These are phyloP conservation scores for Saccharomyces paradoxus DNA, from an alignment of 805 yeast species.

Conservation along the genomic window DNA sequence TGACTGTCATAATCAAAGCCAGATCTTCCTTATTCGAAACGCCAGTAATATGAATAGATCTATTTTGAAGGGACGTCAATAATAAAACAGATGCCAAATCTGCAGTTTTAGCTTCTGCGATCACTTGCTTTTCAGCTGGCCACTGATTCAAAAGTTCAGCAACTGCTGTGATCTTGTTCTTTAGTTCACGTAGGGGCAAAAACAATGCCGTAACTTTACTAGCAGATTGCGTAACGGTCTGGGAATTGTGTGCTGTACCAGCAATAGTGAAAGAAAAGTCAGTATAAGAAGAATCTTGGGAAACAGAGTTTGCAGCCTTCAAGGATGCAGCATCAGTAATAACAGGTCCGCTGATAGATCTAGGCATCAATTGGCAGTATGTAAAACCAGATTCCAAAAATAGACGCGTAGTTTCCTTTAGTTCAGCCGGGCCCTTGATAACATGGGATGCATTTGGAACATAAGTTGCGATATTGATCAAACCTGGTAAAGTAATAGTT, in stretches of 20 bases:
- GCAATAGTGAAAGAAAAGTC: constrained; percentile 80
- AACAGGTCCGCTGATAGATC: constrained; percentile 49
- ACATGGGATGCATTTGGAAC: constrained; percentile 55
- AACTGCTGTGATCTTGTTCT: constrained; percentile 65
- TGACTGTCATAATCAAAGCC: constrained; percentile 75
- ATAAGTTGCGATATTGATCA: constrained; percentile 73
- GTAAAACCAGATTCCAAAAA: constrained; percentile 85
- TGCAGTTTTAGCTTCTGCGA: constrained; percentile 87
- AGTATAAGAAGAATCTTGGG: constrained; percentile 57
- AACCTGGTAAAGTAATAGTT: constrained; percentile 76
- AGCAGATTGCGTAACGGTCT: constrained; percentile 53
- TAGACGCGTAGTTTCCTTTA: constrained; percentile 59
- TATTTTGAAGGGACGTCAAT: constrained; percentile 77
- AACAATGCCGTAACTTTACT: constrained; percentile 67
- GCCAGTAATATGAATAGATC: constrained; percentile 82
- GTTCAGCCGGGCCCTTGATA: constrained; percentile 40
- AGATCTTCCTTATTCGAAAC: constrained; percentile 76
- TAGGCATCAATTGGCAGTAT: constrained; percentile 72
- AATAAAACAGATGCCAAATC: constrained; percentile 87
- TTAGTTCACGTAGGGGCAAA: constrained; percentile 70
- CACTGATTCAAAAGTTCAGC: constrained; percentile 74
- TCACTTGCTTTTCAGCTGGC: constrained; percentile 77
- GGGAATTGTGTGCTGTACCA: constrained; percentile 64
- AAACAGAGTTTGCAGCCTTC: constrained; percentile 46
- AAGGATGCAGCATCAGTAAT: constrained; percentile 60